Conservation (phyloP, 2,329 filamentous ascomycete species). For the Venturia oleaginea region DNA sequence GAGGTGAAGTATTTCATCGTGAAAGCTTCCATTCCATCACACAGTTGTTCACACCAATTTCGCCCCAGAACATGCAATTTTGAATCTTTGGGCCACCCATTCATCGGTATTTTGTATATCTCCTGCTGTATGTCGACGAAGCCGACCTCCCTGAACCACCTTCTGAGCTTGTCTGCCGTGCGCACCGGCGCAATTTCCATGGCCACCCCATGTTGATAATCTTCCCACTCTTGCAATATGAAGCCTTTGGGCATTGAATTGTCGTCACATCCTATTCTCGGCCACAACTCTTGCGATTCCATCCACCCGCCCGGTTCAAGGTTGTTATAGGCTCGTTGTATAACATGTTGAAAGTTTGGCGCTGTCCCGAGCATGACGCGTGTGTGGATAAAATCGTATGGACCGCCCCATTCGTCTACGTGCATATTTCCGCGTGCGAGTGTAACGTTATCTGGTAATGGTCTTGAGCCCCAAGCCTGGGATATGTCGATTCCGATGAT, state of each 20-base stretch:
- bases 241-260: slow-evolving; percentile 40
- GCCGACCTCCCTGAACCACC: slow-evolving; percentile 47
- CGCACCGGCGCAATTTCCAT: slow-evolving; percentile 38
- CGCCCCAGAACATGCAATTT: slow-evolving; percentile 39
- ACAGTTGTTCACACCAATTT: slow-evolving; percentile 39
- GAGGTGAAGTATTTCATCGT: slow-evolving; percentile 33
- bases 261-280: slow-evolving; percentile 44
- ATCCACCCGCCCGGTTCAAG: slow-evolving; percentile 48
- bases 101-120: slow-evolving; percentile 44
- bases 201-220: slow-evolving; percentile 35
- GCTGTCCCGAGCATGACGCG: slow-evolving; percentile 50
- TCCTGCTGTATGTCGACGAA: slow-evolving; percentile 48
- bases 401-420: slow-evolving; percentile 41
- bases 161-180: slow-evolving; percentile 44
- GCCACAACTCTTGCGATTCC: slow-evolving; percentile 34
- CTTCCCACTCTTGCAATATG: slow-evolving; percentile 40
- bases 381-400: slow-evolving; percentile 53
- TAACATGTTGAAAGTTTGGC: slow-evolving; percentile 46
- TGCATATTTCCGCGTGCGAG: slow-evolving; percentile 65
- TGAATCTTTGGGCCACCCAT: slow-evolving; percentile 42
- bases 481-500: slow-evolving; percentile 34
- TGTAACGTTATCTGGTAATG: slow-evolving; percentile 56
- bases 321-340: slow-evolving; percentile 43
- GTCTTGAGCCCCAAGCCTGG: slow-evolving; percentile 22
- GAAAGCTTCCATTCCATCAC: slow-evolving; percentile 36